Evolutionary conservation across 352 stramenopile genomes (phyloP), one percentile per base, ranked within the genome.

Genomic region (Phytopythium litorale): DNA sequence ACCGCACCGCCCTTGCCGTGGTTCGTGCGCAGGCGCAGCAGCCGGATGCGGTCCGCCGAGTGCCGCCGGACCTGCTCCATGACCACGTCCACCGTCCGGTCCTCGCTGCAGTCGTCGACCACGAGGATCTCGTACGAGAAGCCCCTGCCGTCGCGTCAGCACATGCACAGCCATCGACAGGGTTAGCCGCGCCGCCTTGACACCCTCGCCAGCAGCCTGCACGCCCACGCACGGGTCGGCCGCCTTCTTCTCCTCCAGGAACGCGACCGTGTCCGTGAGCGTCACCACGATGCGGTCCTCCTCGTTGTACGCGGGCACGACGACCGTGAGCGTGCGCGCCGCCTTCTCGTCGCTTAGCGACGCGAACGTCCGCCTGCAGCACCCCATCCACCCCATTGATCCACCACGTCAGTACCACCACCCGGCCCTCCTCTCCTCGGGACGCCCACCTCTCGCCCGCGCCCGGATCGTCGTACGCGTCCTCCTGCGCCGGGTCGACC

Each of bases 281-380:
- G 97, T 99, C 51, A 90, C 84, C 4, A 91, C 70, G 63, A 99
- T 91, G 37, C 96, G 84, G 42, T 97, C 72, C 67, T 97, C 67
- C 67, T 99, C 96, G 65, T 99, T 98, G 77, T 96, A 98, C 30
- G 96, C 96, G 16, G 96, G 95, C 38, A 99, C 87, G 50, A 99
- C 81, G 21, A 99, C 81, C 15, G 87, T 96, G 33, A 98, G 68
- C 51, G 86, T 79, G 32, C 84, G 62, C 30, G 75, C 68, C 1
- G 83, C 56, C 30, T 64, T 54, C 43, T 89, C 80, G 51, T 92
- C 77, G 0, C 79, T 65, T 33, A 93, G 63, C 33, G 81, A 91
- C 6, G 65, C 76, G 58, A 93, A 93, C 60, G 65, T 56, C 23
- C 70, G 66, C 19, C 78, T 92, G 28, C 11, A 43, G 7, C 7